These are phyloP conservation scores for Paramecium caudatum DNA, from an alignment of 73 alveolate species.

Conservation along the genomic window DNA sequence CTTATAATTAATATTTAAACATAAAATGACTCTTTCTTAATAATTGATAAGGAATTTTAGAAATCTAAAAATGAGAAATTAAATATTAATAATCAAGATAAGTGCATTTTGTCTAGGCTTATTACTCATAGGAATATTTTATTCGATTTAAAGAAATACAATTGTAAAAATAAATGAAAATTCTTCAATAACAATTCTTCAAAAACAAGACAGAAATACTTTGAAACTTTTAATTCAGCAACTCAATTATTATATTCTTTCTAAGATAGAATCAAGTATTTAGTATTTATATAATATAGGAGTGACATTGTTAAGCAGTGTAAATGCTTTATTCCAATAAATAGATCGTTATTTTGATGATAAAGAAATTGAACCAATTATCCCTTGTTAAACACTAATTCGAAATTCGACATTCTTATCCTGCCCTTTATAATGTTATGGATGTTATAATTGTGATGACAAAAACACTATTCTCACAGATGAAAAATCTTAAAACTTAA, in stretches of 20 bases:
- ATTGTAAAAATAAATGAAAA: background rate
- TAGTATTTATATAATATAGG: background rate
- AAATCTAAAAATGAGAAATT: constrained; percentile 12
- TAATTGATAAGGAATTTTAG: background rate
- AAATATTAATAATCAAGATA: background rate
- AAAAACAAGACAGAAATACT: background rate
- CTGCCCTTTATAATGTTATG: background rate
- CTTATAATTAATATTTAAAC: background rate
- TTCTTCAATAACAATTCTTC: background rate
- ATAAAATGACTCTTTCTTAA: background rate
- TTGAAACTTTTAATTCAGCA: background rate
- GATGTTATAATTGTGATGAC: background rate
- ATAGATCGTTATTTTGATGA: background rate
- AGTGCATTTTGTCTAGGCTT: background rate
- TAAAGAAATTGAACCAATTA: background rate
- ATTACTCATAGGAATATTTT: background rate
- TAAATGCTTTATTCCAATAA: background rate
- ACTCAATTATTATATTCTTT: background rate
- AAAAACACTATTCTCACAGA: background rate
- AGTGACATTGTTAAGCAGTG: background rate
- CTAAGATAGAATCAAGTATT: background rate
- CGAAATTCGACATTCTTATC: background rate
- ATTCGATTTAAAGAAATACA: background rate
- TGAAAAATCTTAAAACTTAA: background rate
- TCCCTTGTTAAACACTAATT: background rate